Percentiles rank a stretch among this genome's conserved stretches.
Conservation (phyloP, 1,284 basidiomycete genomes). For the Puccinia sorghi region DNA sequence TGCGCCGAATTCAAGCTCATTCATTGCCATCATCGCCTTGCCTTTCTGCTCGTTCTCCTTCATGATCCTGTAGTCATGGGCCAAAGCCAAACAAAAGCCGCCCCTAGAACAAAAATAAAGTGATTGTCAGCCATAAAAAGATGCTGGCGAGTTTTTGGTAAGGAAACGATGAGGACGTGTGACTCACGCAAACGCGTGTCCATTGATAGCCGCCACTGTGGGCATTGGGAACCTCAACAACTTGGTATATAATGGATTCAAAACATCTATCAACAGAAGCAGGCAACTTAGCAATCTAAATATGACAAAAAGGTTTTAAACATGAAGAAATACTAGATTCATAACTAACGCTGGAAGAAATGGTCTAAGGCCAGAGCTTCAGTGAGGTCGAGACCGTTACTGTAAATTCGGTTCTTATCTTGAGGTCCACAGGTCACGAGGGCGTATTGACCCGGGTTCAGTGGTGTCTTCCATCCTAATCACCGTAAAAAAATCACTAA, state of each 20-base stretch:
- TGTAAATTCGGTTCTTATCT: slow-evolving; percentile 49
- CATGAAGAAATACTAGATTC: background rate
- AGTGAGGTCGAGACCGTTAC: slow-evolving; percentile 49
- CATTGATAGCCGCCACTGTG: slow-evolving; percentile 56
- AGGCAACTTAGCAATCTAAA: background rate
- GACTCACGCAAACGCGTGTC: slow-evolving; percentile 54
- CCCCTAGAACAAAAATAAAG: slow-evolving; percentile 38
- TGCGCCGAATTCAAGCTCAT: slow-evolving; percentile 52
- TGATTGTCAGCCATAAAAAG: background rate
- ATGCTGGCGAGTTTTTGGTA: background rate
- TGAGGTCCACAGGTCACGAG: slow-evolving; percentile 50
- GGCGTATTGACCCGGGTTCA: slow-evolving; percentile 49
- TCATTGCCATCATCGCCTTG: slow-evolving; percentile 53
- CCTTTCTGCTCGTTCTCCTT: slow-evolving; percentile 52
- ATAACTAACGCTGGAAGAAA: slow-evolving; percentile 40
- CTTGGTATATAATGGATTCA: slow-evolving; percentile 46
- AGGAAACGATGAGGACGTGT: background rate
- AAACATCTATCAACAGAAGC: slow-evolving; percentile 20
- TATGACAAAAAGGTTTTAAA: background rate
- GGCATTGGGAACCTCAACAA: slow-evolving; percentile 55
- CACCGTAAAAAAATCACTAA: background rate
- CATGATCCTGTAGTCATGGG: slow-evolving; percentile 54
- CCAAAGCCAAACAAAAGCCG: slow-evolving; percentile 54
- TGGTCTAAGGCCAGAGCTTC: slow-evolving; percentile 40
- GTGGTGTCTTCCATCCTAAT: slow-evolving; percentile 45